These are phyloP conservation scores for Periconia sp. DNA, from an alignment of 2,329 filamentous ascomycete species.

Conservation along the genomic window DNA sequence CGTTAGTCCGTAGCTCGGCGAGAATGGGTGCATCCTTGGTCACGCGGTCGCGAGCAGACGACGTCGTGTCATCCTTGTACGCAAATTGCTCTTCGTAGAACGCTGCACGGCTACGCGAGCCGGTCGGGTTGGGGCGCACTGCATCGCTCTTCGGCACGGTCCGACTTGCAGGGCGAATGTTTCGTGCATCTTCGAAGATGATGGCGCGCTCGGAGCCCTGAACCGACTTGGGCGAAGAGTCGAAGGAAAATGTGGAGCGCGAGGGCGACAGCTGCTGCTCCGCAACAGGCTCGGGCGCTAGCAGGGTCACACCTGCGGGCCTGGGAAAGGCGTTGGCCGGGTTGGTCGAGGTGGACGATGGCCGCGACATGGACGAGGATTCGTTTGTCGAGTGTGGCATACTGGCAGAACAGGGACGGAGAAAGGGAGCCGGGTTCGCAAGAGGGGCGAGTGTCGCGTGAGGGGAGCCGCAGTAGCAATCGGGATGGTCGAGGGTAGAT, in stretches of 20 bases:
- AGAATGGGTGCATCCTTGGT: slow-evolving; percentile 55
- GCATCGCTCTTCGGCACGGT: slow-evolving; percentile 4
- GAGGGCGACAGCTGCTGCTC: slow-evolving; percentile 41
- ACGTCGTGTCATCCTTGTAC: slow-evolving; percentile 41
- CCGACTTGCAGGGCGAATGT: slow-evolving; percentile 16
- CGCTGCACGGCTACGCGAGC: slow-evolving; percentile 41
- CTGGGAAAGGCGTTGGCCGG: slow-evolving; percentile 43
- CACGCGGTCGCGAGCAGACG: slow-evolving; percentile 49
- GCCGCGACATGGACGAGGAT: slow-evolving; percentile 42
- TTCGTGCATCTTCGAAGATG: slow-evolving; percentile 17
- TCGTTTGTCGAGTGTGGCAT: slow-evolving; percentile 47
- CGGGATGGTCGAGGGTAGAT: slow-evolving; percentile 28
- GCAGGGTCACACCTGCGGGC: slow-evolving; percentile 35
- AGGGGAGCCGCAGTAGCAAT: slow-evolving; percentile 27
- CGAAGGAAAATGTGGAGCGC: slow-evolving; percentile 47
- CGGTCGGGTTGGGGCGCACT: slow-evolving; percentile 7
- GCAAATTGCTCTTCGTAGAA: slow-evolving; percentile 47
- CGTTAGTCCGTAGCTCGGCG: slow-evolving; percentile 57
- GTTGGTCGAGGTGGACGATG: slow-evolving; percentile 41
- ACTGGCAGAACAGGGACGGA: slow-evolving; percentile 5
- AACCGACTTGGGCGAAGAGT: slow-evolving; percentile 39
- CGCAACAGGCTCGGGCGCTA: slow-evolving; percentile 34
- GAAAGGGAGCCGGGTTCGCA: background rate
- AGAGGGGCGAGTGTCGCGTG: slow-evolving; percentile 8
- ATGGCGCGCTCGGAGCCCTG: slow-evolving; percentile 24